Base-by-base conservation (phyloP, 139 green algal species). In the Micromonas pusilla region DNA sequence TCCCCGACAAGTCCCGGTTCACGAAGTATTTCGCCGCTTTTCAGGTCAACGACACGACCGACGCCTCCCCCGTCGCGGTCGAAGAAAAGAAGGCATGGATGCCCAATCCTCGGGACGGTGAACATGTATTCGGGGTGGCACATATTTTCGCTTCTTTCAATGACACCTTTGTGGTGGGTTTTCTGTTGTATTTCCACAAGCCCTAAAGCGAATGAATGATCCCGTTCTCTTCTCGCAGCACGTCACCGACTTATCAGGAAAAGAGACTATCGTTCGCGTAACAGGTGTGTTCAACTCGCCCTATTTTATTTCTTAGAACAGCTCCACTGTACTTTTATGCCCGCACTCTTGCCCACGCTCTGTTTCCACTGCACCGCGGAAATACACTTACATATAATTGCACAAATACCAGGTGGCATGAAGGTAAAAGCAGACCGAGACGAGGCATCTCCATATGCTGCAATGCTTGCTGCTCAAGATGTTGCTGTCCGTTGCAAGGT, bases 101-200 rank as follows among this genome's bases (percentile, higher is more conserved):
- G 9, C 72, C 72, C 34, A 26, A 52, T n/a, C 31, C 53, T 36
- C 84, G 92, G 16, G 95, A 99, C 86, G 95, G 95, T 73, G 95
- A 99, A 89, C 83, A 94, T 68, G 92, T 99, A 36, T 99, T 97
- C 76, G 95, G 95, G 65, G 95, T 99, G 28, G 93, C 92, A 33
- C 95, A 99, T 89, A 99, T 99, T 83, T 99, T 98, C 77, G 96
- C 96, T 21, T 97, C 91, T 68, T 99, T 99, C 91, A 99, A 99
- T 84, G 96, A 99, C 87, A 99, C 96, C 21, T 99, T 99, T 80
- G 96, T 99, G 78, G 83, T 87, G 30, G 38, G 82, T 77, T 2
- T 53, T n/a, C 21, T 38, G 38, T 66, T 70, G 28, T 39, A 6
- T 9, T 57, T 57, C 16, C 45, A 57, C n/a, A n/a, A n/a, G n/a